These are phyloP conservation scores for Boletus patriciae DNA, from an alignment of 768 basidiomycete genomes.

Conservation along the genomic window DNA sequence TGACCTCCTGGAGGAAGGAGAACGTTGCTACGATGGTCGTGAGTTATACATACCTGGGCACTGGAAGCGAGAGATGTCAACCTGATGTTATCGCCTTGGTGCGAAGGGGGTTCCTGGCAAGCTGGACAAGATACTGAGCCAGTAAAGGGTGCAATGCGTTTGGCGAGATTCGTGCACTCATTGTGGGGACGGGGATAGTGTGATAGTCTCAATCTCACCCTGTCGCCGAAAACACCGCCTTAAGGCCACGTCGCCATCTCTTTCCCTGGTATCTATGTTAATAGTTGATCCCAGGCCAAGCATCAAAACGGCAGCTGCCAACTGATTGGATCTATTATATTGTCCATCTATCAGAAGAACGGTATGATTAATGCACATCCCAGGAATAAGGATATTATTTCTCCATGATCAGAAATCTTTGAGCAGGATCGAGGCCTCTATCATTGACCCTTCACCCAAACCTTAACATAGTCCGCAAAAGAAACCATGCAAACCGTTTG, in stretches of 20 bases:
- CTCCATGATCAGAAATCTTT: constrained; percentile 20
- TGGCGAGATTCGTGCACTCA: constrained; percentile 38
- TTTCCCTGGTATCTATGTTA: background rate
- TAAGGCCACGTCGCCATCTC: background rate
- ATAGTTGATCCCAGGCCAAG: background rate
- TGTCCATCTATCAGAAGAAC: background rate
- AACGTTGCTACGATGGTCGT: constrained; percentile 40
- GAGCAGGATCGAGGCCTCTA: constrained; percentile 1
- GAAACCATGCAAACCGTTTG: constrained; percentile 99
- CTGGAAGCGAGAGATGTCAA: constrained; percentile 24
- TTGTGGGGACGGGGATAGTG: constrained; percentile 17
- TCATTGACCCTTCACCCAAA: constrained; percentile 60
- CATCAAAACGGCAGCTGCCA: background rate
- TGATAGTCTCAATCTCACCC: background rate
- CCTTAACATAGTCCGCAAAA: constrained; percentile 93
- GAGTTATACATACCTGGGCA: background rate
- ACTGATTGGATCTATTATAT: background rate
- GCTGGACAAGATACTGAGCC: constrained; percentile 66
- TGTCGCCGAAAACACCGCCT: background rate
- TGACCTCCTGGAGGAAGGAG: constrained; percentile 77
- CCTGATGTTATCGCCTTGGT: constrained; percentile 82
- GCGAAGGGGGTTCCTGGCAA: constrained; percentile 66
- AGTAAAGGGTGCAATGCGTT: constrained; percentile 47
- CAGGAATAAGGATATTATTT: constrained; percentile 21
- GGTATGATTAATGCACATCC: constrained; percentile 18